Evolutionary conservation across 1,284 basidiomycete species (phyloP), one percentile per base, ranked within the genome.

Genomic region (Rhodotorula sp.): DNA sequence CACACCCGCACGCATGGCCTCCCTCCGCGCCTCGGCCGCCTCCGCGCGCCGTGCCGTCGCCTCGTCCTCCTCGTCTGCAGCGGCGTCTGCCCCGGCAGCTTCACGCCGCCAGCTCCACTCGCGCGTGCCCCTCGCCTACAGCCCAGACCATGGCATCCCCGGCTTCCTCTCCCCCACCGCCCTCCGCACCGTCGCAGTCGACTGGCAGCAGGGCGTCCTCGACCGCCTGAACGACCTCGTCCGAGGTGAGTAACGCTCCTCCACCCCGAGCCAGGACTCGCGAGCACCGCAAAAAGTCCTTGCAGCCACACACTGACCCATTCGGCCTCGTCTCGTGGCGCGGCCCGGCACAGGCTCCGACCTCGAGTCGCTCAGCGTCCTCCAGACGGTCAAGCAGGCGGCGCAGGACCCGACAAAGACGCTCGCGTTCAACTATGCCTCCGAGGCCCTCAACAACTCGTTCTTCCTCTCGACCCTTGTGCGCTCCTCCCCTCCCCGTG

Each of bases 401-500:
- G 87, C 93, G 2, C 80, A 83, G 46, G 85, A 89, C 65, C 86
- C 87, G 54, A 84, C 86, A 50, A 84, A 88, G 72, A 86, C 88
- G 7, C 83, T 95, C 60, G 88, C 89, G 50, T 98, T 95, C 84
- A 97, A 93, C 83, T 93, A 95, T 79, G 93, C 94, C 4, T 91
- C 90, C 73, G 87, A 93, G 64, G 92, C 96, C 17, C 84, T 97
- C 74, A 99, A 99, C 84, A 98, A 97, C 82, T 89, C 89, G 78
- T 99, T 93, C 86, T 99, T 98, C 86, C 86, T 99, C 44, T 87
- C 91, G 77, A 86, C 85, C 68, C 84, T 99, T 58, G 92, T 95
- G 81, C 72, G 91, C 87, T 58, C 34, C 61, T 4, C n/a, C 21
- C 10, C 25, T 45, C 25, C 53, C 58, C 17, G 23, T 23, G 5